A percentile compares a stretch with the other conserved stretches of the same genome.
These are phyloP conservation scores for Pistacia atlantica DNA, from an alignment of 345 rosid genomes.

Conservation along the genomic window DNA sequence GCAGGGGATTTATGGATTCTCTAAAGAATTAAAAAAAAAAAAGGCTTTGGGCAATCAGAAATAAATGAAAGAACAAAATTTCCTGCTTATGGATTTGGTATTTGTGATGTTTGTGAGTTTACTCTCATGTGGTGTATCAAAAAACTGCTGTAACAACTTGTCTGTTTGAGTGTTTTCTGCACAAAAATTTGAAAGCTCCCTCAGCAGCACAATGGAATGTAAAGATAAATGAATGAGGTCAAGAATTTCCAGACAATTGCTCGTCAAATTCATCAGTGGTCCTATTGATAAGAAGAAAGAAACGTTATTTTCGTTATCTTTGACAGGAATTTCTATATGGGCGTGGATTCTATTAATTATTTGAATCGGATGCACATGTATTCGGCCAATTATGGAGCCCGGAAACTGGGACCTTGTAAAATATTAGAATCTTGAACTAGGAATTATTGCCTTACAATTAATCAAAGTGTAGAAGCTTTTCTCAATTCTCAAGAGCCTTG, in stretches of 20 bases:
- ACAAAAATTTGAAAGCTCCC: background rate
- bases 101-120: background rate
- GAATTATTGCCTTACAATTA: background rate
- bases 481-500: constrained; percentile 2
- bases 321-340: background rate
- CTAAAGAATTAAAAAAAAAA: no score
- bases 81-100: background rate
- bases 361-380: no score
- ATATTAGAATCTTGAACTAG: background rate
- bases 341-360: no score
- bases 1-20: no score
- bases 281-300: background rate
- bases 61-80: background rate
- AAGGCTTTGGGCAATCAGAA: no score
- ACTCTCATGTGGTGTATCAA: background rate
- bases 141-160: background rate
- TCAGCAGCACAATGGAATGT: background rate
- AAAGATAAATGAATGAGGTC: background rate
- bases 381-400: no score
- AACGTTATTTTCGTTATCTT: background rate
- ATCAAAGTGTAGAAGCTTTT: background rate
- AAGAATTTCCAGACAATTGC: background rate
- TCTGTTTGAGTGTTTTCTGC: background rate
- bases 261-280: background rate
- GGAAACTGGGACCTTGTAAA: no score